phyloP scores from a whole-genome alignment of 2,329 filamentous ascomycete species.

The Fusarium globosum region DNA sequence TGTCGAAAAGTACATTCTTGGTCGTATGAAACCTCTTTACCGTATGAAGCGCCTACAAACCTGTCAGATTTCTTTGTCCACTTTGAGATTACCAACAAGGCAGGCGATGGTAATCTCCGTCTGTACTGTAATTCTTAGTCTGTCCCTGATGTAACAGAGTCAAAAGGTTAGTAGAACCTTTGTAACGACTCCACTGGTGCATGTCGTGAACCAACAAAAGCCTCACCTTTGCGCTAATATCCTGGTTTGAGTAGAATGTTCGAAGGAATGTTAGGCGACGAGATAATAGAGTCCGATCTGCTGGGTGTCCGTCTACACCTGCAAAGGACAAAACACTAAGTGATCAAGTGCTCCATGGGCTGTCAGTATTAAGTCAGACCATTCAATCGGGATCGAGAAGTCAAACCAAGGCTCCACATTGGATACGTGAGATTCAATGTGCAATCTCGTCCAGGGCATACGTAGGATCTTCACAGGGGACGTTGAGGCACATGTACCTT shows the following conservation, averaged over 20 bases:
- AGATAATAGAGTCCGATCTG: background rate
- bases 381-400: background rate
- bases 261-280: background rate
- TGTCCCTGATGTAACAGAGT: background rate
- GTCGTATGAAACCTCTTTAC: background rate
- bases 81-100: background rate
- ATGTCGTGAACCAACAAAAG: background rate
- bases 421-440: background rate
- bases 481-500: background rate
- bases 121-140: background rate
- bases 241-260: background rate
- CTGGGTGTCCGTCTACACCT: background rate
- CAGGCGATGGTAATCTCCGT: background rate
- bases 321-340: background rate
- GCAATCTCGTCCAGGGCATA: background rate
- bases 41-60: background rate
- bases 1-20: background rate
- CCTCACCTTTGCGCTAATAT: conserved; percentile 8
- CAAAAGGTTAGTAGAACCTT: conserved; percentile 3
- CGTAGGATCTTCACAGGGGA: conserved; percentile 5
- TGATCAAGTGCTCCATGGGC: background rate
- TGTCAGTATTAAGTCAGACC: background rate
- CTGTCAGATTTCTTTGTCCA: background rate
- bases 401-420: background rate
- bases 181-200: background rate